Base-by-base conservation (phyloP, 768 basidiomycete species). In the Hemileccinum rubropunctum region DNA sequence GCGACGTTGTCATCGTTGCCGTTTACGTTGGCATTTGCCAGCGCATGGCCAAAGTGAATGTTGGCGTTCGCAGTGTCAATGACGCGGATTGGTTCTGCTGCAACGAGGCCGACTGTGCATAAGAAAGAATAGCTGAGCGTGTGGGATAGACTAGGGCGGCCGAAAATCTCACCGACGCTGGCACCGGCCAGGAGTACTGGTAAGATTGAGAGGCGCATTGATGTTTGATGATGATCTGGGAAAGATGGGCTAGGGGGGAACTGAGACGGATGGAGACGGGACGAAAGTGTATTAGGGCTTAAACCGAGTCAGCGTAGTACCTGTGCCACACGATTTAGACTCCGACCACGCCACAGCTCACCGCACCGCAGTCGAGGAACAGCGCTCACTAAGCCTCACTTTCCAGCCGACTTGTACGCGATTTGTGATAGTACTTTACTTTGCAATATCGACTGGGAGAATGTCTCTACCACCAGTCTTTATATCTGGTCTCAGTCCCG, bases 31-130 rank as follows among this genome's bases (percentile, higher is more conserved):
- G 64, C 57, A 13, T 65, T 65, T 32, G 72, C 65, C 28, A 67
- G 52, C 13, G 69, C 70, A 42, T 69, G 69, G 12, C 74, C 76
- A 38, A 73, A 65, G 45, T 71, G 73, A 36, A 76, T 52, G 50
- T 69, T 64, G 45, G 68, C 63, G 37, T 64, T 64, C 20, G 57
- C 45, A 35, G 56, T 61, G 23, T 69, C 64, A 15, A 81, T 56
- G 36, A 83, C 69, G 18, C 78, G 71, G 52, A 84, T 63, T 41
- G 83, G 81, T 52, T 71, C 73, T 35, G 81, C 78, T 42, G 65
- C 59, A 43, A 74, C 80, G 55, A 77, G 70, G 26, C 51, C 47
- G 45, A 54, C 66, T 57, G 52, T 65, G 46, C 11, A 12, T 23
- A 23, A 23, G 23, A 23, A 23, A 23, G 34, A 27, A 50, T 33